Conservation (phyloP, 768 basidiomycete species). For the Nidularia pulvinata region DNA sequence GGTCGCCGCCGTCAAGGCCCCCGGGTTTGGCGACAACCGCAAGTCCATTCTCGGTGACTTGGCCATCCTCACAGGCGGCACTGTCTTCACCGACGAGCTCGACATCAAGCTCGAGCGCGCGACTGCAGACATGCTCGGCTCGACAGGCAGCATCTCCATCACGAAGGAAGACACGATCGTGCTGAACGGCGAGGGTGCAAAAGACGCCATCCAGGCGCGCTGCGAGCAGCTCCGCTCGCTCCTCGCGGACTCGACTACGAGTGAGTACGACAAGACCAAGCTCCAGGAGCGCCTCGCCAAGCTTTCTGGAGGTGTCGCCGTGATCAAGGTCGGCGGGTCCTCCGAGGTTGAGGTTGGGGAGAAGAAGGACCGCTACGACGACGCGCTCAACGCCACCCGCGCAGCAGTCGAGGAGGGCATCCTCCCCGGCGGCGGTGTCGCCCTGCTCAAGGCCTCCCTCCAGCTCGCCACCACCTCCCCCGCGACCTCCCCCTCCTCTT, state of each 20-base stretch:
- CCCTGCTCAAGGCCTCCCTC: slow-evolving; percentile 84
- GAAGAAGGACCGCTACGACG: slow-evolving; percentile 99
- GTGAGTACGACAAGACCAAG: slow-evolving; percentile 93
- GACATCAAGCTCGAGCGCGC: slow-evolving; percentile 97
- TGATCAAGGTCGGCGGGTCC: slow-evolving; percentile 96
- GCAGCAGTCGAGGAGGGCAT: slow-evolving; percentile 99
- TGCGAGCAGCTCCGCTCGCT: slow-evolving; percentile 95
- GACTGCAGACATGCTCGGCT: slow-evolving; percentile 86
- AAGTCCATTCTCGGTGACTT: slow-evolving; percentile 98
- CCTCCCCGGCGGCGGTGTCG: slow-evolving; percentile 95
- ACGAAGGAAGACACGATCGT: slow-evolving; percentile 99
- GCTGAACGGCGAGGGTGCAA: slow-evolving; percentile 92
- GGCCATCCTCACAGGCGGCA: slow-evolving; percentile 96
- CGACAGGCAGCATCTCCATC: slow-evolving; percentile 88
- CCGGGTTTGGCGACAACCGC: slow-evolving; percentile 99
- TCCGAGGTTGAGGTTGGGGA: slow-evolving; percentile 97
- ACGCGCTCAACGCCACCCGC: slow-evolving; percentile 96
- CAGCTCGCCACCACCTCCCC: slow-evolving; percentile 61
- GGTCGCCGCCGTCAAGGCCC: slow-evolving; percentile 95
- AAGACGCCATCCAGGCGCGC: slow-evolving; percentile 87
- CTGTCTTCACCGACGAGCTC: slow-evolving; percentile 95
- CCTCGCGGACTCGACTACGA: slow-evolving; percentile 80
- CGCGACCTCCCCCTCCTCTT: slow-evolving; percentile 39
- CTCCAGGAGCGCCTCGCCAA: slow-evolving; percentile 98
- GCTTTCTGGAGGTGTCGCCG: slow-evolving; percentile 94